Evolutionary conservation across 1,284 basidiomycete genomes (phyloP), one percentile per base, ranked within the genome.

Genomic region (Pseudozyma hubeiensis): DNA sequence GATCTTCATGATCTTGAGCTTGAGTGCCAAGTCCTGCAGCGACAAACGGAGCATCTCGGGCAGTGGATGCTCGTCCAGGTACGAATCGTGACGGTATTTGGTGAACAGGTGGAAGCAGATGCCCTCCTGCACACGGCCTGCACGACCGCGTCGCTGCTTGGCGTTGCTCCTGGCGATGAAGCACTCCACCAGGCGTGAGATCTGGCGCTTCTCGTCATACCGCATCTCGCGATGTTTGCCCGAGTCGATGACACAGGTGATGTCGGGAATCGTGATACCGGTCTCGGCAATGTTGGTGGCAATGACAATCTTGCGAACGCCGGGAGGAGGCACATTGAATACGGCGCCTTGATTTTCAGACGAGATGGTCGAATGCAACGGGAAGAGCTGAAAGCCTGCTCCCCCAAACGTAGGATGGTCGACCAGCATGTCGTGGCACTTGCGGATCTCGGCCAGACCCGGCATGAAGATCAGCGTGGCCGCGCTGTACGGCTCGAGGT

Each of bases 81-180:
- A 86, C 39, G 85, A 91, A 78, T 98, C 94, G 81, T 97, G 91
- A 17, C 94, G 89, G 49, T 89, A 86, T 84, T 91, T 93, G 0
- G 95, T 97, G 87, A 98, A 99, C 3, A 99, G 88, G 84, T 99
- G 96, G 86, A 97, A 99, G 77, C 94, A 97, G 24, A 98, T 85
- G 1, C 96, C 96, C 53, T 90, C 87, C 80, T 91, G 93, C 2
- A 98, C 95, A 84, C 96, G 92, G 35, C 96, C 96, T 43, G 96
- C 95, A 49, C 94, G 90, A 53, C 95, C 95, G 44, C 94, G 89
- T 62, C 96, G 87, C 76, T 99, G 96, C 39, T 93, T 89, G 43
- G 95, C 97, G 83, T 98, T 99, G 83, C 93, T 97, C 84, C 89
- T 90, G 2, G 96, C 92, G 55, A 99, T 90, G 79, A 92, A 98